Evolutionary conservation across 1,139 yeast genomes (phyloP), one percentile per base, ranked within the genome.

Genomic region (Zygotorulaspora mrakii): DNA sequence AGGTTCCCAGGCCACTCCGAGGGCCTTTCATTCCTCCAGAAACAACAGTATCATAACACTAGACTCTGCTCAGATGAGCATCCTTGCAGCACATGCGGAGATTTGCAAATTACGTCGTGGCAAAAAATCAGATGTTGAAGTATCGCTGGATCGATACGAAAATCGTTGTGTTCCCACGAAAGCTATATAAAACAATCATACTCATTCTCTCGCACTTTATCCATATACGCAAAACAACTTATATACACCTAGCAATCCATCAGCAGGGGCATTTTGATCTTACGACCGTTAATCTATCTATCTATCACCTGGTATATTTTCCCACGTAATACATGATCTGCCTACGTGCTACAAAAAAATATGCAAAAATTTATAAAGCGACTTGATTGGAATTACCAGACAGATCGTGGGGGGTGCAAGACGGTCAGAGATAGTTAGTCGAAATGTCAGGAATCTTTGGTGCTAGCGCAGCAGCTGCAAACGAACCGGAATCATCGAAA

Each of bases 381-480:
- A n/a, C n/a, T n/a, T n/a, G n/a, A n/a, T n/a, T n/a, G n/a, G n/a
- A n/a, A n/a, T n/a, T n/a, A n/a, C n/a, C n/a, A n/a, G n/a, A n/a
- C n/a, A n/a, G n/a, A n/a, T n/a, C n/a, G n/a, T n/a, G n/a, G n/a
- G n/a, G n/a, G n/a, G n/a, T n/a, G n/a, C n/a, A n/a, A n/a, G n/a
- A 20, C 23, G 23, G 10, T 20, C 50, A 18, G n/a, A n/a, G n/a
- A n/a, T n/a, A n/a, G n/a, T n/a, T n/a, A 20, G 22, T 20, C 8
- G 9, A 20, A 6, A 50, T 53, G 56, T 59, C 59, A 40, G 55
- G 55, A 43, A 49, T 55, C 48, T 61, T 62, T 48, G 60, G 57
- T 33, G 38, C 46, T 18, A 49, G 46, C 20, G 48, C 53, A 11
- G 49, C 47, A 17, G 48, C 56, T 24, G 40, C 52, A 10, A 47